Conservation (phyloP, 805 yeast genomes). For the Suhomyces vadensis region DNA sequence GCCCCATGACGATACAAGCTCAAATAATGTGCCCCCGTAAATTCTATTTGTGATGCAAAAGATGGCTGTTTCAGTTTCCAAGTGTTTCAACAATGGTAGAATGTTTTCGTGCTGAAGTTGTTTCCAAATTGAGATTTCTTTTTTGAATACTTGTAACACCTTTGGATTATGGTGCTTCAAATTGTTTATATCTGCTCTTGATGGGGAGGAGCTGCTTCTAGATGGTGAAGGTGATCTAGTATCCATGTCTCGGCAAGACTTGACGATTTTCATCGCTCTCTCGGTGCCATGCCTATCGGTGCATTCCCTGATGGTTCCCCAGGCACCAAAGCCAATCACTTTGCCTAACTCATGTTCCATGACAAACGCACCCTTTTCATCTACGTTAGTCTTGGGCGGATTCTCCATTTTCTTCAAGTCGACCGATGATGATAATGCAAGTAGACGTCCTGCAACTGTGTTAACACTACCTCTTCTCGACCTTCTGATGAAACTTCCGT, state of each 20-base stretch:
- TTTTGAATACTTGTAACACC: constrained; percentile 59
- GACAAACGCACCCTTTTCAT: constrained; percentile 69
- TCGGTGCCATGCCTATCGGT: constrained; percentile 32
- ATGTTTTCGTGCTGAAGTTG: constrained; percentile 63
- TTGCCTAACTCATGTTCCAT: constrained; percentile 66
- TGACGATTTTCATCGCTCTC: constrained; percentile 64
- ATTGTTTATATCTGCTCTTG: constrained; percentile 6
- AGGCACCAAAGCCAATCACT: constrained; percentile 84
- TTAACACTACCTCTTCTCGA: constrained; percentile 33
- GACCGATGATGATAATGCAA: constrained; percentile 39
- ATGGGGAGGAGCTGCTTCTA: constrained; percentile 7
- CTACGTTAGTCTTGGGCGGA: constrained; percentile 41
- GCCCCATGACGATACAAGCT: constrained; percentile 70
- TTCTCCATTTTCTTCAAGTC: constrained; percentile 30
- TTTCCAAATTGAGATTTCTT: constrained; percentile 79
- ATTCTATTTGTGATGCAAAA: constrained; percentile 73
- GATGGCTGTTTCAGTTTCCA: constrained; percentile 60
- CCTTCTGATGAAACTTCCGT: constrained; percentile 32
- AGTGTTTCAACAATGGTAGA: constrained; percentile 59
- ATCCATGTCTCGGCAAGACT: constrained; percentile 27
- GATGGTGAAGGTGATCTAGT: constrained; percentile 11
- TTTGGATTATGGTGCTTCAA: constrained; percentile 38
- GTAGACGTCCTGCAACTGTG: constrained; percentile 42
- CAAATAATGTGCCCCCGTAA: constrained; percentile 79
- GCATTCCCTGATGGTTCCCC: constrained; percentile 84